A percentile compares a stretch with the other conserved stretches of the same genome.
These are phyloP conservation scores for Climacium dendroides DNA, from an alignment of 225 moss, liverwort and hornwort species.

Conservation along the genomic window DNA sequence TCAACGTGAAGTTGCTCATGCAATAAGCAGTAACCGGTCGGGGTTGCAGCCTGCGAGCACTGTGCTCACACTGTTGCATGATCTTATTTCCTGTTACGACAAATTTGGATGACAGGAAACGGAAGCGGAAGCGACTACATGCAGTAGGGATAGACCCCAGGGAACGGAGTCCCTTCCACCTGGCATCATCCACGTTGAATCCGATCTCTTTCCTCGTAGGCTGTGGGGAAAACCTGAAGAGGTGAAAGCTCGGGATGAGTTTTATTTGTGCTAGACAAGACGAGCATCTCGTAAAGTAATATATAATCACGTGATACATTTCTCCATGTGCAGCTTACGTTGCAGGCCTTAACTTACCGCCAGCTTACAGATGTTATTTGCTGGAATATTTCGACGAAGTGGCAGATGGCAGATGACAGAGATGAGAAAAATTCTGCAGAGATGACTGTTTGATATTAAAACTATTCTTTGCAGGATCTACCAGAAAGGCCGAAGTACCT, in stretches of 20 bases:
- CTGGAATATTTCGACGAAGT: neutral
- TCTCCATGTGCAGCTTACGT: neutral
- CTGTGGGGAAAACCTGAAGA: constrained; percentile 54
- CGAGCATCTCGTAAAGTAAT: neutral
- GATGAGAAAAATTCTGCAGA: neutral
- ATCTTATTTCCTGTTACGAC: neutral
- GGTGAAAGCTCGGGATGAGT: constrained; percentile 3
- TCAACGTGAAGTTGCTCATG: neutral
- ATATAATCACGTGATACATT: neutral
- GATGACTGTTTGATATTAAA: neutral
- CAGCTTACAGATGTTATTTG: neutral
- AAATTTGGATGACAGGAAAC: constrained; percentile 17
- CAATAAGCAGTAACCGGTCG: neutral
- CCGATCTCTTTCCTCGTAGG: constrained; percentile 48
- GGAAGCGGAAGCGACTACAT: constrained; percentile 6
- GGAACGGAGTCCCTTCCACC: constrained; percentile 44
- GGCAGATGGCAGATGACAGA: neutral
- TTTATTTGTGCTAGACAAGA: neutral
- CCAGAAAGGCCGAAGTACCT: constrained; percentile 28
- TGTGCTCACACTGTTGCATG: neutral
- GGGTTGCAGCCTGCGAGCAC: neutral
- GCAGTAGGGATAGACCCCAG: constrained; percentile 24
- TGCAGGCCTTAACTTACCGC: neutral
- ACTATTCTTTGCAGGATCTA: constrained; percentile 26
- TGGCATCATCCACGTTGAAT: constrained; percentile 20